phyloP scores from a whole-genome alignment of 2,329 filamentous ascomycete species.

The Penicillium frequentans region DNA sequence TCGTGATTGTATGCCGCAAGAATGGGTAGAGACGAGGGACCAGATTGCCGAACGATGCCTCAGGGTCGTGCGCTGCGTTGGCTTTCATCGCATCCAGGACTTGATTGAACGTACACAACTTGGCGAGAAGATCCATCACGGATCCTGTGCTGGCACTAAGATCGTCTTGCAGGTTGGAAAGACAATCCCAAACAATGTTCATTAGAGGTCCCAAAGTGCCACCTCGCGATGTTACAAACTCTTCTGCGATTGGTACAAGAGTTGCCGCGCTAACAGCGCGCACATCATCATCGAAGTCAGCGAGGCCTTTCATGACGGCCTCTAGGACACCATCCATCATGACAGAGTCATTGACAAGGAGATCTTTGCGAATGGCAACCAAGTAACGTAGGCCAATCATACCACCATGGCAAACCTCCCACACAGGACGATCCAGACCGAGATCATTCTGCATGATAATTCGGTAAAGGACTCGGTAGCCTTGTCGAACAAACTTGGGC shows the following conservation, averaged over 20 bases:
- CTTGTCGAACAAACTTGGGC: slow-evolving; percentile 73
- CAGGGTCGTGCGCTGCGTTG: slow-evolving; percentile 78
- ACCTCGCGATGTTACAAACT: slow-evolving; percentile 85
- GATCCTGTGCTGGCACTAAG: slow-evolving; percentile 95
- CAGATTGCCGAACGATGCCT: slow-evolving; percentile 86
- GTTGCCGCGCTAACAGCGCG: slow-evolving; percentile 97
- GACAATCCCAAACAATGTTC: slow-evolving; percentile 94
- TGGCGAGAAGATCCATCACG: slow-evolving; percentile 97
- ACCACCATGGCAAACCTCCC: slow-evolving; percentile 95
- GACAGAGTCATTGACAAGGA: slow-evolving; percentile 77
- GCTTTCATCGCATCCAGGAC: slow-evolving; percentile 91
- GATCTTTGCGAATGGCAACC: slow-evolving; percentile 89
- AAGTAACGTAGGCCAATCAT: slow-evolving; percentile 97
- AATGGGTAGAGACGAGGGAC: slow-evolving; percentile 95
- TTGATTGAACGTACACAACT: slow-evolving; percentile 89
- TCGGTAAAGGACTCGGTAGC: slow-evolving; percentile 80
- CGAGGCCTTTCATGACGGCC: slow-evolving; percentile 92
- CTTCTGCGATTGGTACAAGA: slow-evolving; percentile 89
- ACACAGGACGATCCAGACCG: slow-evolving; percentile 70
- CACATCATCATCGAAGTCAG: slow-evolving; percentile 90
- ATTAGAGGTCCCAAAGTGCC: slow-evolving; percentile 77
- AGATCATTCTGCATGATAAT: slow-evolving; percentile 91
- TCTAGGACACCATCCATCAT: slow-evolving; percentile 91
- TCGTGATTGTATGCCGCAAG: slow-evolving; percentile 93
- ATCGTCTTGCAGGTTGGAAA: slow-evolving; percentile 95